Evolutionary conservation across 345 rosid species (phyloP).

Genomic region (Salix udensis): DNA sequence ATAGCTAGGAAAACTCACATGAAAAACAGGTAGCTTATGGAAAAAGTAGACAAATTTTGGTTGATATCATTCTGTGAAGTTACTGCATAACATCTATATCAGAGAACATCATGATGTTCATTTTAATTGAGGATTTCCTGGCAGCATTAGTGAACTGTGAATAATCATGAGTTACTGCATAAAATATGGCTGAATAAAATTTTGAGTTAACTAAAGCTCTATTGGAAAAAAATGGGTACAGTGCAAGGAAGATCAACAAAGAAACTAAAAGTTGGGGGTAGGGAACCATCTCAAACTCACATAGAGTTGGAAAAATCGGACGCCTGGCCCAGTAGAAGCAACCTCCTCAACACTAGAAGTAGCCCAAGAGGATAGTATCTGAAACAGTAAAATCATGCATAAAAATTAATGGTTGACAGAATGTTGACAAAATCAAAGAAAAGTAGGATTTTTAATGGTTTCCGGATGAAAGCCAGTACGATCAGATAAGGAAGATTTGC

Average conservation of each 20-base stretch:
- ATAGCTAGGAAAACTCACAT: too few species aligned
- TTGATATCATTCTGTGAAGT: too few species aligned
- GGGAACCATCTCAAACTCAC: conserved; percentile 42
- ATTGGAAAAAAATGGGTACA: background rate
- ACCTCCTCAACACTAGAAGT: conserved; percentile 96
- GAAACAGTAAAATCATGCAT: conserved; percentile 20
- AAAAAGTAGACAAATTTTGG: too few species aligned
- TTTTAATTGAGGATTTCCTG: background rate
- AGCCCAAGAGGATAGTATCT: conserved; percentile 92
- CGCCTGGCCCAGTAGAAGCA: conserved; percentile 89
- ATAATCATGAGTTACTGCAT: background rate
- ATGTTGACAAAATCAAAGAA: background rate
- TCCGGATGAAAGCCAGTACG: background rate
- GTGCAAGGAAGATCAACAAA: background rate
- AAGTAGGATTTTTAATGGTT: background rate
- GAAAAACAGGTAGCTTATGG: background rate
- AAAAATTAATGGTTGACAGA: background rate
- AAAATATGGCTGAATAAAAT: background rate
- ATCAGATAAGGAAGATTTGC: background rate
- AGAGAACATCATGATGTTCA: too few species aligned
- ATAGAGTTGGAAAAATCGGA: conserved; percentile 92
- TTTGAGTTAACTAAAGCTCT: background rate
- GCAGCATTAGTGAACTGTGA: background rate
- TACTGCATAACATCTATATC: too few species aligned
- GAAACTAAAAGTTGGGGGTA: background rate